Evolutionary conservation across 140 eudicot species (phyloP), one percentile per base, ranked within the genome.

Genomic region (Ambrosia hybrid): DNA sequence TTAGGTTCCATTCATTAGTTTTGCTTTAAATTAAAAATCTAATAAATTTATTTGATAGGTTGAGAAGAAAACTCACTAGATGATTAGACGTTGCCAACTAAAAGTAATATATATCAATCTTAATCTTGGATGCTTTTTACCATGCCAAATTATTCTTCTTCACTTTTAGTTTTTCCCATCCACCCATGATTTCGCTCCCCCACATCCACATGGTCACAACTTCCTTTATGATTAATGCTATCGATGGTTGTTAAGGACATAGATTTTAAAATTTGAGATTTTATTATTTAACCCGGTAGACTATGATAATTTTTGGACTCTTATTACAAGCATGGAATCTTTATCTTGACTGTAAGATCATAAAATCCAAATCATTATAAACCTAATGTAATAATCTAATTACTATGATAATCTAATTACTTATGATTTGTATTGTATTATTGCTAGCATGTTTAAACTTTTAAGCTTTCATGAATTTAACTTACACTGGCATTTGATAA

Each of bases 151-250:
- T 16, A 57, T 57, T 57, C 13, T 57, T 6, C 13, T 30, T 55
- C 36, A 65, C 17, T n/a, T 60, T 68, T 68, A 6, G 49, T 1
- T 6, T 13, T 68, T 68, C 43, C 51, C 34, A 56, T 26, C 13
- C 14, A 15, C 60, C 45, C 48, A 72, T 72, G 69, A 72, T 72
- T 60, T 33, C 51, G 61, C 62, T 51, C 73, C 62, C 61, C 61
- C 34, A 68, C 73, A 51, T 51, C 61, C 34, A 68, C 73, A 51
- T 51, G 62, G 37, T 68, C 13, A 49, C 46, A 67, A 49, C 46
- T 11, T 48, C 59, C 72, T 13, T 13, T 46, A 67, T 10, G 38
- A 6, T 67, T 7, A 3, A 67, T 13, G 4, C 2, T 11, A 34
- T 26, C 41, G 11, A 30, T 33, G 16, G 62, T 57, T 17, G 6